These are phyloP conservation scores for Cercospora sp. DNA, from an alignment of 2,329 filamentous ascomycete genomes.

Conservation along the genomic window DNA sequence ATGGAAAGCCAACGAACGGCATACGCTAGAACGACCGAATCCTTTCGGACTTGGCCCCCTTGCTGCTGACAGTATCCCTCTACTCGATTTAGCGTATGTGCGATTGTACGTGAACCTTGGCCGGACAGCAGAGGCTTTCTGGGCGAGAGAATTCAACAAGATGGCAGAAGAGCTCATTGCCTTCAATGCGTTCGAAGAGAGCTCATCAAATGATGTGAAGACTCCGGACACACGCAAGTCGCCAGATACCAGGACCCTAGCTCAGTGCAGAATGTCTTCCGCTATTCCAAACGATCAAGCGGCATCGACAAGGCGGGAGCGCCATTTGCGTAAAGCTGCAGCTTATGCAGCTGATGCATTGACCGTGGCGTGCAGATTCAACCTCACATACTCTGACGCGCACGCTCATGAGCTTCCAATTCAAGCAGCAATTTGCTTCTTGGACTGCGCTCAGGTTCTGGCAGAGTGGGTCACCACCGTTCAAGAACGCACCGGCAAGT, in stretches of 20 bases:
- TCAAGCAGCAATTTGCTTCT: constrained; percentile 86
- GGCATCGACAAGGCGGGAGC: constrained; percentile 70
- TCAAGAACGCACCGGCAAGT: constrained; percentile 89
- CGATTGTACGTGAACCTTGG: constrained; percentile 91
- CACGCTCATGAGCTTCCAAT: constrained; percentile 82
- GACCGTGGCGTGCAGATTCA: constrained; percentile 81
- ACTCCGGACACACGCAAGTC: constrained; percentile 12
- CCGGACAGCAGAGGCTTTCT: constrained; percentile 87
- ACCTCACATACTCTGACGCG: constrained; percentile 80
- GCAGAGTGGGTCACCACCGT: constrained; percentile 92
- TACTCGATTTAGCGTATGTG: constrained; percentile 89
- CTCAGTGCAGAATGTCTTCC: constrained; percentile 36
- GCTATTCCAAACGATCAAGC: constrained; percentile 25
- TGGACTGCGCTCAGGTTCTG: constrained; percentile 90
- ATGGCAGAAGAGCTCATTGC: constrained; percentile 84
- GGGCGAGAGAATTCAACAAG: constrained; percentile 88
- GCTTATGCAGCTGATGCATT: constrained; percentile 93
- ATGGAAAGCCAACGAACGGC: constrained; percentile 82
- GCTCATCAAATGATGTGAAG: constrained; percentile 11
- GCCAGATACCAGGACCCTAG: constrained; percentile 22
- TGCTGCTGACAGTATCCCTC: constrained; percentile 84
- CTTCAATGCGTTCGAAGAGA: constrained; percentile 60
- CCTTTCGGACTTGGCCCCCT: constrained; percentile 78
- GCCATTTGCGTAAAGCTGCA: constrained; percentile 87
- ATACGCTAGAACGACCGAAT: constrained; percentile 81